Evolutionary conservation across 371 early-diverging fungal species (phyloP).

Genomic region (Circinella umbellata): DNA sequence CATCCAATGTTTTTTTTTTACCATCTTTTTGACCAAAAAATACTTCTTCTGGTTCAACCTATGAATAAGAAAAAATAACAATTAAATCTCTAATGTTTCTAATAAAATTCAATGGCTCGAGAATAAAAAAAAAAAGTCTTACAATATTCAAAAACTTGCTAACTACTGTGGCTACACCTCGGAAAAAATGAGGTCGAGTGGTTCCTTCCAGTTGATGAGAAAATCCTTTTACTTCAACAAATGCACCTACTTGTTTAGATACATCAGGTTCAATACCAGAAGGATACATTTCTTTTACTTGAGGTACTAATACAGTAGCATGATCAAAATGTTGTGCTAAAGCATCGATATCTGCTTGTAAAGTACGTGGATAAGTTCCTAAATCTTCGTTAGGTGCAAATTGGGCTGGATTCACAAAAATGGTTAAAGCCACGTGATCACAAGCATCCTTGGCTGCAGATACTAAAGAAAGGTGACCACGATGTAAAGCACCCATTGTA

Average conservation of each 20-base stretch:
- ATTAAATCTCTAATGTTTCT: too few species aligned
- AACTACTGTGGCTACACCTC: conserved; percentile 97
- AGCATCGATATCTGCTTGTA: conserved; percentile 70
- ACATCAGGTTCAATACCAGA: conserved; percentile 83
- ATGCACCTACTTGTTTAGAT: conserved; percentile 80
- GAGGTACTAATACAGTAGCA: conserved; percentile 79
- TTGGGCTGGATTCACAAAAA: conserved; percentile 98
- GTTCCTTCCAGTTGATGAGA: conserved; percentile 93
- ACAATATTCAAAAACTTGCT: conserved; percentile 91
- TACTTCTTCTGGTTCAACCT: conserved; percentile 78
- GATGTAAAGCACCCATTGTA: conserved; percentile 94
- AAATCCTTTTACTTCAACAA: conserved; percentile 89
- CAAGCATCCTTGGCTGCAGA: conserved; percentile 62
- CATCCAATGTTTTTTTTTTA: conserved; percentile 16
- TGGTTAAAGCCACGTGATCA: conserved; percentile 79
- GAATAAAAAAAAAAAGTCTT: conserved; percentile 10
- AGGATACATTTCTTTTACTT: conserved; percentile 93
- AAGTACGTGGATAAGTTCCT: conserved; percentile 88
- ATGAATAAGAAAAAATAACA: too few species aligned
- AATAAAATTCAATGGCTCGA: too few species aligned
- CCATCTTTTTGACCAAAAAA: conserved; percentile 97
- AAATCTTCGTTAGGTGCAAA: conserved; percentile 97
- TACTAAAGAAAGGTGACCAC: conserved; percentile 85
- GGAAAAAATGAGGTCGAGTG: conserved; percentile 95
- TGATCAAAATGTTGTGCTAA: conserved; percentile 55